Conservation (phyloP, 441 rosid species). For the Raphanus hybrid region DNA sequence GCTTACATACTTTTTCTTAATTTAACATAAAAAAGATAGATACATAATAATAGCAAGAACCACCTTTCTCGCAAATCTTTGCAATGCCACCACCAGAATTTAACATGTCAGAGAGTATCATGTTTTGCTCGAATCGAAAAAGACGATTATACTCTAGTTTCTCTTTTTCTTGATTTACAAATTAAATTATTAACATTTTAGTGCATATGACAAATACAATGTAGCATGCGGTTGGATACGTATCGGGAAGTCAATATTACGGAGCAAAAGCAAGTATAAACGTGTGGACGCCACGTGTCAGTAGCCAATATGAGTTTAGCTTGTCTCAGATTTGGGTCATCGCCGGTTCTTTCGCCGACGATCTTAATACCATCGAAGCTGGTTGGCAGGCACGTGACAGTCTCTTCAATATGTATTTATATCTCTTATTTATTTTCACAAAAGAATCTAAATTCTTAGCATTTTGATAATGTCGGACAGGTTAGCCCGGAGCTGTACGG, state of each 20-base stretch:
- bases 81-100: constrained; percentile 57
- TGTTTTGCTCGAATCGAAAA: constrained; percentile 61
- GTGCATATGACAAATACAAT: not conserved
- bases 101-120: constrained; percentile 58
- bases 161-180: not conserved
- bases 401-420: not conserved
- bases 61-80: constrained; percentile 53
- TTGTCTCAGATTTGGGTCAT: constrained; percentile 96
- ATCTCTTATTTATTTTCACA: not conserved
- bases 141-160: constrained; percentile 27
- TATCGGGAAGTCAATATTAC: constrained; percentile 78
- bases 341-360: constrained; percentile 90
- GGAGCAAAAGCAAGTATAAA: constrained; percentile 96
- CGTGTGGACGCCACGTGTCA: constrained; percentile 87
- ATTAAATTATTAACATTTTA: not conserved
- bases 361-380: constrained; percentile 98
- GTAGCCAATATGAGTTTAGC: constrained; percentile 88
- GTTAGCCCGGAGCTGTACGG: constrained; percentile 45
- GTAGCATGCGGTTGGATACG: constrained; percentile 97
- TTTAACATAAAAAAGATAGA: not conserved
- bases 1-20: constrained; percentile 45
- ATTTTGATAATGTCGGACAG: constrained; percentile 11
- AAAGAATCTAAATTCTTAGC: not conserved
- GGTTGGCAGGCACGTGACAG: constrained; percentile 90
- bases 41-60: constrained; percentile 29